phyloP scores from a whole-genome alignment of 805 yeast genomes.

The Wickerhamiella spandovensis region DNA sequence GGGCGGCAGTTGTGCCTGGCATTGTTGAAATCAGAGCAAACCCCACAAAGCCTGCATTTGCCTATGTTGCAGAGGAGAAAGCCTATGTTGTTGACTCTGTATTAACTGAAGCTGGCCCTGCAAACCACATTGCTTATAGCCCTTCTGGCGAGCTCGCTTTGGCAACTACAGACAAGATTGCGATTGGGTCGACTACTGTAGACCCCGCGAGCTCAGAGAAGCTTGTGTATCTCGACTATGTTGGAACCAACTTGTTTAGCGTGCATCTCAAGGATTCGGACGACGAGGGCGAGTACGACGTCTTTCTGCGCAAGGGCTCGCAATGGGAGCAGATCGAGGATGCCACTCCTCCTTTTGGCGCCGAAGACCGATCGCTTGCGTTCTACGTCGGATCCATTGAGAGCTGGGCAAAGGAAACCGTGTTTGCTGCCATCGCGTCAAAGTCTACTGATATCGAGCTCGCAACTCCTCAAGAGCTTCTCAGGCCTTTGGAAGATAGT shows the following conservation, averaged over 20 bases:
- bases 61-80: background rate
- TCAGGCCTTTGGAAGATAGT: conserved; percentile 3
- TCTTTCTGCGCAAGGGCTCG: background rate
- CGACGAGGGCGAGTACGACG: conserved; percentile 2
- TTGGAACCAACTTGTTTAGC: background rate
- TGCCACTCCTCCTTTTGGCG: conserved; percentile 14
- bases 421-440: conserved; percentile 11
- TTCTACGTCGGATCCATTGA: conserved; percentile 9
- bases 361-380: conserved; percentile 2
- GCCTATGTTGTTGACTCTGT: background rate
- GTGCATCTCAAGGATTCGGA: background rate
- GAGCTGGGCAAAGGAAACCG: conserved; percentile 2
- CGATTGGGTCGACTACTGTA: background rate
- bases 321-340: conserved; percentile 7
- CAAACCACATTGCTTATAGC: background rate
- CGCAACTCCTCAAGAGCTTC: background rate
- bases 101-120: background rate
- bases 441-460: conserved; percentile 11
- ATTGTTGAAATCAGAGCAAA: background rate
- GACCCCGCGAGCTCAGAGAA: background rate
- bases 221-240: background rate
- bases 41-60: conserved; percentile 1
- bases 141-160: background rate
- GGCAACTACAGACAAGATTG: background rate
- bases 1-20: background rate